Percentiles rank a stretch among this genome's conserved stretches.
These are phyloP conservation scores for Tolypocladium pustulatum DNA, from an alignment of 2,329 filamentous ascomycete genomes.

Conservation along the genomic window DNA sequence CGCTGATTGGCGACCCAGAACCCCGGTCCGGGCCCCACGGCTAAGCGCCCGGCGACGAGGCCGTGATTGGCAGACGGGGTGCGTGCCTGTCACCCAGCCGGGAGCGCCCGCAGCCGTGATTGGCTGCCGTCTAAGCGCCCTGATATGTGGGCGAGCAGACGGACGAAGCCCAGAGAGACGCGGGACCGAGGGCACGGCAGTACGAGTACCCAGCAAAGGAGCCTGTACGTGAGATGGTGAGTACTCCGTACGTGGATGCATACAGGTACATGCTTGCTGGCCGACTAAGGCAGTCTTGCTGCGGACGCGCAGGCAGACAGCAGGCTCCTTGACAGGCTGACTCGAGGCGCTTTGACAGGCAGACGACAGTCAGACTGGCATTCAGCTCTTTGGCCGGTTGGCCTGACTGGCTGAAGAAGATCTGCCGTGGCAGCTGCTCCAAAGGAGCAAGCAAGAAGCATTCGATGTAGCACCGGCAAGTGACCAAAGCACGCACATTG, in stretches of 20 bases:
- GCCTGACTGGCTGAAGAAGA: neutral
- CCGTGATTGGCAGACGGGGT: slow-evolving; percentile 16
- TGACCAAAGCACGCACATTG: neutral
- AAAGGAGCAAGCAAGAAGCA: neutral
- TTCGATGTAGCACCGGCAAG: too few species aligned
- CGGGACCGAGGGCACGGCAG: neutral
- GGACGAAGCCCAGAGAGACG: neutral
- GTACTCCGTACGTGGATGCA: too few species aligned
- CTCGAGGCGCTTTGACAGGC: neutral
- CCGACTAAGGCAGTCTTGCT: neutral
- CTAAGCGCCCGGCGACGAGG: slow-evolving; percentile 22
- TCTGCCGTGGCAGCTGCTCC: neutral
- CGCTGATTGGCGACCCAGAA: slow-evolving; percentile 7
- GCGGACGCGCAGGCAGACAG: neutral
- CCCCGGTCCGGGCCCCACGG: slow-evolving; percentile 12
- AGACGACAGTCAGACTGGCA: neutral
- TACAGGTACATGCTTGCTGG: neutral
- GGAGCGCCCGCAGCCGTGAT: slow-evolving; percentile 16
- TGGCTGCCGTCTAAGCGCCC: slow-evolving; percentile 23
- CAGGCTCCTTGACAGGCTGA: neutral
- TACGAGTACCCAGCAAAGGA: neutral
- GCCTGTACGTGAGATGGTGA: neutral
- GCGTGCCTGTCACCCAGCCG: slow-evolving; percentile 20
- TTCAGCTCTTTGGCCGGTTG: neutral
- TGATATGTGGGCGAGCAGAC: slow-evolving; percentile 10